Percentiles rank a stretch among this genome's conserved stretches.
These are phyloP conservation scores for Elymus sibiricus DNA, from an alignment of 176 grass and related monocot genomes.

Conservation along the genomic window DNA sequence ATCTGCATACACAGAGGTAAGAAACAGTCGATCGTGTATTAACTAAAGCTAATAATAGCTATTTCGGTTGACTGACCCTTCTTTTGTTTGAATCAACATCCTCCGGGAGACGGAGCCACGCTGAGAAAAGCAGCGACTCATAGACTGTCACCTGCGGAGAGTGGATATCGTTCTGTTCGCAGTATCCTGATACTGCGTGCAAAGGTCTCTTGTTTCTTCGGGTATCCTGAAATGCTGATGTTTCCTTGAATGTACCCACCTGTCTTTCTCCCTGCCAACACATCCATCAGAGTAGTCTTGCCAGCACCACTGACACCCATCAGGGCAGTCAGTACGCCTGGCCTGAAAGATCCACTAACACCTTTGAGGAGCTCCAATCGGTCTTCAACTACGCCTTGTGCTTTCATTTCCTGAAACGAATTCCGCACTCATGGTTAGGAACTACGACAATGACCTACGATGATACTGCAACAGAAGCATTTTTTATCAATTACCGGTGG, in stretches of 20 bases:
- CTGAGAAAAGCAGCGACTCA: conserved; percentile 81
- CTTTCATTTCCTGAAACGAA: conserved; percentile 89
- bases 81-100: conserved; percentile 65
- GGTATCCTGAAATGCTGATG: conserved; percentile 85
- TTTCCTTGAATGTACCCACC: conserved; percentile 80
- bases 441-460: not conserved
- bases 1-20: conserved; percentile 48
- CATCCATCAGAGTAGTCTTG: conserved; percentile 96
- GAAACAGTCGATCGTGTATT: not conserved
- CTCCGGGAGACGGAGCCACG: conserved; percentile 81
- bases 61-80: conserved; percentile 46
- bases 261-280: conserved; percentile 91
- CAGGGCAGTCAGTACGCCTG: conserved; percentile 82
- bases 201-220: conserved; percentile 91
- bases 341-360: conserved; percentile 90
- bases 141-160: conserved; percentile 84
- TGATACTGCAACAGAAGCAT: not conserved
- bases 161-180: conserved; percentile 91
- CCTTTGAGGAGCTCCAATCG: conserved; percentile 71
- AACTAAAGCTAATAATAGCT: not conserved
- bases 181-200: conserved; percentile 91
- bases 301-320: conserved; percentile 98
- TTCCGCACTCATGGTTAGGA: conserved; percentile 13
- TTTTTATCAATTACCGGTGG: conserved; percentile 56
- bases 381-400: conserved; percentile 60